Conservation (phyloP, 75 land plant species). For the Selaginella tamariscina region DNA sequence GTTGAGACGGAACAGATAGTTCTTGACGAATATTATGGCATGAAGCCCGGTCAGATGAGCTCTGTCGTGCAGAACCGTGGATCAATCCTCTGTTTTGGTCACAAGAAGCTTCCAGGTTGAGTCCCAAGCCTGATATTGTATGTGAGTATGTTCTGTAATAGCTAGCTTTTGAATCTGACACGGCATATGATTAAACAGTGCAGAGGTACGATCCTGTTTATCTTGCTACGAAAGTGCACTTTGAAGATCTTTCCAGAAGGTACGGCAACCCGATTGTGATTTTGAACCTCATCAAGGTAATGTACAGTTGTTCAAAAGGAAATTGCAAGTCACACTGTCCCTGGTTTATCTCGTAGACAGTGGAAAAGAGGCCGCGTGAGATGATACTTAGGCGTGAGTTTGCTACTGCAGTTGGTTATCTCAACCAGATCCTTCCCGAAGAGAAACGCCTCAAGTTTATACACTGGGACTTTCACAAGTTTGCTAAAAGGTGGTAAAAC, state of each 20-base stretch:
- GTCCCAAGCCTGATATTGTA: slow-evolving; percentile 96
- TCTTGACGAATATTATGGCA: slow-evolving; percentile 74
- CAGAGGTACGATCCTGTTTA: slow-evolving; percentile 96
- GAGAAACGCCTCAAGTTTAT: slow-evolving; percentile 81
- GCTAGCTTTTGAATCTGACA: neutral
- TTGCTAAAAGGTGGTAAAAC: slow-evolving; percentile 74
- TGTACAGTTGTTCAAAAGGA: no score
- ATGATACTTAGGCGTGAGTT: slow-evolving; percentile 98
- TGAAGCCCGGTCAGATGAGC: slow-evolving; percentile 64
- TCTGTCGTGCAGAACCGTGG: slow-evolving; percentile 98
- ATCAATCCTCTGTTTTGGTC: slow-evolving; percentile 99
- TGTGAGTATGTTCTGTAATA: slow-evolving; percentile 36
- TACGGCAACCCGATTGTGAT: slow-evolving; percentile 97
- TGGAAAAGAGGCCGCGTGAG: slow-evolving; percentile 96
- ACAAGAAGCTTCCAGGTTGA: slow-evolving; percentile 87
- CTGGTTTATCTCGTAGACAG: slow-evolving; percentile 46
- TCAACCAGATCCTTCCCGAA: slow-evolving; percentile 74
- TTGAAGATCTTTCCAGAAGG: slow-evolving; percentile 79
- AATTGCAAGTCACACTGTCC: neutral
- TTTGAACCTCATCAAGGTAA: slow-evolving; percentile 75
- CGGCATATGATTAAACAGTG: slow-evolving; percentile 32
- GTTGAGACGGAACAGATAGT: slow-evolving; percentile 94
- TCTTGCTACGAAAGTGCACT: slow-evolving; percentile 77
- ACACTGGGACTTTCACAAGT: slow-evolving; percentile 98
- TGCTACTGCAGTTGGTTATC: slow-evolving; percentile 85